Evolutionary conservation across 331 rosid species (phyloP).

Genomic region (Malus hybrid): DNA sequence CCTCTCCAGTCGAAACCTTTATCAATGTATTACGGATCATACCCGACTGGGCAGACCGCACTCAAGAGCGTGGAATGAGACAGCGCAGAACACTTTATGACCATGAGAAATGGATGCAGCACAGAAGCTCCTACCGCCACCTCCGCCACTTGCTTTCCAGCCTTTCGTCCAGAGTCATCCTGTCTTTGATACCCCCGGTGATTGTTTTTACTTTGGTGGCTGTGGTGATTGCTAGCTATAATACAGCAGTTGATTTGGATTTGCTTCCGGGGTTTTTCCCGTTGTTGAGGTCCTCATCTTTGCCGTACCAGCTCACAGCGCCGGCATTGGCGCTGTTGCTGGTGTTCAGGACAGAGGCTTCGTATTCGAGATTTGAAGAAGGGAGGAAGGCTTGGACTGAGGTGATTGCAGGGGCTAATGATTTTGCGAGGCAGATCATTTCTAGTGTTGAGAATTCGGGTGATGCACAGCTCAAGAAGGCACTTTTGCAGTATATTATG

Average conservation of each 20-base stretch:
- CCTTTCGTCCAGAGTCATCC: conserved; percentile 68
- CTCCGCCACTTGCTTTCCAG: conserved; percentile 62
- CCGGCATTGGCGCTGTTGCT: conserved; percentile 78
- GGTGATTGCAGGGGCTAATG: conserved; percentile 56
- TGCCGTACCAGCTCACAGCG: conserved; percentile 87
- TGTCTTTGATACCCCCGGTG: conserved; percentile 73
- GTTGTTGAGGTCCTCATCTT: conserved; percentile 42
- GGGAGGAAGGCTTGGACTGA: conserved; percentile 88
- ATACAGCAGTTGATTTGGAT: conserved; percentile 40
- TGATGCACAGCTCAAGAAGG: conserved; percentile 42
- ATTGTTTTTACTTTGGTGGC: conserved; percentile 59
- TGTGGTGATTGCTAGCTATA: conserved; percentile 51
- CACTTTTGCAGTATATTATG: conserved; percentile 60
- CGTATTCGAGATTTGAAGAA: conserved; percentile 70
- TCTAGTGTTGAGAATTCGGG: conserved; percentile 27
- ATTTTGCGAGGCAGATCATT: conserved; percentile 55
- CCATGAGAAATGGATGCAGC: conserved; percentile 60
- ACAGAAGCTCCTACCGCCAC: conserved; percentile 87
- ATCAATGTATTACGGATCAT: conserved; percentile 31
- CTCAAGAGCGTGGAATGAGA: conserved; percentile 67
- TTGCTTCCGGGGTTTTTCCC: conserved; percentile 63
- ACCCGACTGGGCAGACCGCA: conserved; percentile 81
- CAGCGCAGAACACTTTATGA: conserved; percentile 43
- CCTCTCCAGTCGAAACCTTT: conserved; percentile 19
- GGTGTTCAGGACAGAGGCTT: conserved; percentile 86